Base-by-base conservation (phyloP, 306 rosid species). In the Vigna trinervia region DNA sequence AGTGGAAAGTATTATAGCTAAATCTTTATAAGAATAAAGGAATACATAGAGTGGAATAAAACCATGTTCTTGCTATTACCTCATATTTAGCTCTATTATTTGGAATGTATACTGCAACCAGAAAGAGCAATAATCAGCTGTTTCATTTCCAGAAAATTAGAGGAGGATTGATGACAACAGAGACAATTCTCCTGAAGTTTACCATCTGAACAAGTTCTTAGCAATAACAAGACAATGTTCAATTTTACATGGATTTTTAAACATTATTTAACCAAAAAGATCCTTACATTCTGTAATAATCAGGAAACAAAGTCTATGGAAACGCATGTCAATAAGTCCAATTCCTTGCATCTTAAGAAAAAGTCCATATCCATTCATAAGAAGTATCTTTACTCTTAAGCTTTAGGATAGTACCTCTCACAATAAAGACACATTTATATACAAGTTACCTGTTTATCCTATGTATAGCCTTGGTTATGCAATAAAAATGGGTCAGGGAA, bases 21-120 rank as follows among this genome's bases (percentile, higher is more conserved):
- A 20, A 32, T 34, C 5, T 13, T 17, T 1, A 48, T 19, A 36
- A 12, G 14, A 77, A 28, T 67, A 57, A 5, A 41, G 8, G 19
- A 50, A 70, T 32, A 19, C 41, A 47, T 23, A 22, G 45, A 57
- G 11, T 48, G 57, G 47, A n/a, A 56, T 1, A 41, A 9, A 19
- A 11, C 43, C 38, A 68, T 20, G 53, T 80, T 77, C 20, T 26
- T 56, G 8, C 50, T 48, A 56, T 67, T 83, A 90, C 81, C 89
- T 66, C 75, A 62, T 7, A 17, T 28, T 8, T 8, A 6, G 74
- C 6, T 45, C 59, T 23, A 30, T 30, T 77, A n/a, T 70, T 78
- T 74, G 10, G 64, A n/a, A 0, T 1, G 41, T 5, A 32, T 15
- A 7, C 83, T 63, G 73, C 59, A 70, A 36, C 45, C 34, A 50